Evolutionary conservation across 345 rosid genomes (phyloP), one percentile per base, ranked within the genome.

Genomic region (Anacardium occidentale): DNA sequence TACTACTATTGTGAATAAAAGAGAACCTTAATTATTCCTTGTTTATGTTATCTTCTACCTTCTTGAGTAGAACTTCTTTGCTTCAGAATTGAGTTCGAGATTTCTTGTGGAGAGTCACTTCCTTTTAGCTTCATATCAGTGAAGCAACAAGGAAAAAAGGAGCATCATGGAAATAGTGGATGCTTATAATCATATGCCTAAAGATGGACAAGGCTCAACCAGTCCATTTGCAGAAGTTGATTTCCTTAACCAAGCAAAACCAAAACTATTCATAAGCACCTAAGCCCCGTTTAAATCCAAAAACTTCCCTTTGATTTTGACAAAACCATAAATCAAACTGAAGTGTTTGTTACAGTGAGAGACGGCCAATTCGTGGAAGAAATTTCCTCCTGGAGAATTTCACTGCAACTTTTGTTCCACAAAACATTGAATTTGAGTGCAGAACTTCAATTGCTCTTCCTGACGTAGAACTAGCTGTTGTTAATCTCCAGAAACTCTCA

Each of bases 171-270:
- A 88, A 53, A 85, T 77, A 22, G 81, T 85, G 34, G 89, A 82
- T 83, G 85, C 88, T 73, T 87, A 76, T 70, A n/a, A 85, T 74
- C 90, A 82, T 72, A 76, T 79, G 82, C 87, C 86, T 21, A 81
- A 74, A 86, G 82, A 85, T 62, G 82, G 92, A 20, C 76, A 84
- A 75, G 86, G 86, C 4, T 86, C 90, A 62, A 86, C 82, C 1
- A 84, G 77, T 64, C 74, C 92, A 24, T 84, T 81, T 76, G 83
- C 78, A 73, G 81, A 84, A 75, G 83, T 85, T 70, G 87, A 84
- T 80, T 83, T 81, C 72, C 79, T 76, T 55, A 85, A 82, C 76
- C 83, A 79, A 86, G 82, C 82, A 85, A 79, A 85, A 83, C 84
- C 34, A 83, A 72, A 76, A 83, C 85, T 73, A 76, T 81, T 21